These are phyloP conservation scores for Lumnitzera littorea DNA, from an alignment of 345 rosid genomes.

Conservation along the genomic window DNA sequence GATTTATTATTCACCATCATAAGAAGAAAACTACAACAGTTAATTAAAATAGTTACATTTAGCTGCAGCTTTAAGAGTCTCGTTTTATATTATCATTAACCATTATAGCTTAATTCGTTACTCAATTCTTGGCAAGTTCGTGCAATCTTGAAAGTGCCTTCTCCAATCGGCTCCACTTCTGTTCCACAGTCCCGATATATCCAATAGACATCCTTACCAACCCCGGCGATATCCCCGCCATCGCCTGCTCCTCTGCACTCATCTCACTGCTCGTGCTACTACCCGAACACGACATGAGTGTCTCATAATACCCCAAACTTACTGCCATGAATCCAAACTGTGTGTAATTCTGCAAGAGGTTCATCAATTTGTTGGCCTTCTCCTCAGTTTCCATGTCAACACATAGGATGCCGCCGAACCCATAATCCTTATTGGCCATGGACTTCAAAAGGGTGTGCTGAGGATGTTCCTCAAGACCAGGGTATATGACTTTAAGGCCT, in stretches of 20 bases:
- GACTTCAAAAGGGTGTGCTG: slow-evolving; percentile 59
- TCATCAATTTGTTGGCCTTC: slow-evolving; percentile 69
- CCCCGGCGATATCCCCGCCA: slow-evolving; percentile 92
- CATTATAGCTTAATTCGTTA: no score
- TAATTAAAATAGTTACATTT: no score
- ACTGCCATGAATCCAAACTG: slow-evolving; percentile 98
- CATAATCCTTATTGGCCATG: slow-evolving; percentile 60
- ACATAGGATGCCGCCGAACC: slow-evolving; percentile 77
- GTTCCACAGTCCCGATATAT: slow-evolving; percentile 77
- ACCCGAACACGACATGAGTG: slow-evolving; percentile 88
- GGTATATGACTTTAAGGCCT: slow-evolving; percentile 74
- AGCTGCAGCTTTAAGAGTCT: no score
- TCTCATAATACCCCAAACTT: slow-evolving; percentile 91
- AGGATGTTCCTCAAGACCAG: slow-evolving; percentile 80
- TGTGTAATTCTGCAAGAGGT: slow-evolving; percentile 58
- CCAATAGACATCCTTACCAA: slow-evolving; percentile 86
- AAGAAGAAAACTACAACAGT: no score
- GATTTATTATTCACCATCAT: no score
- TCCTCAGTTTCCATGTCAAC: slow-evolving; percentile 88
- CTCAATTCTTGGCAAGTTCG: slow-evolving; percentile 18
- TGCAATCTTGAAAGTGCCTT: slow-evolving; percentile 61
- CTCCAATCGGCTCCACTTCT: slow-evolving; percentile 83
- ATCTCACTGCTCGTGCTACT: slow-evolving; percentile 93
- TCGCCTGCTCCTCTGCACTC: slow-evolving; percentile 52
- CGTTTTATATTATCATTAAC: no score